Conservation (phyloP, 768 basidiomycete genomes). For the Hirschioporus abietinus region DNA sequence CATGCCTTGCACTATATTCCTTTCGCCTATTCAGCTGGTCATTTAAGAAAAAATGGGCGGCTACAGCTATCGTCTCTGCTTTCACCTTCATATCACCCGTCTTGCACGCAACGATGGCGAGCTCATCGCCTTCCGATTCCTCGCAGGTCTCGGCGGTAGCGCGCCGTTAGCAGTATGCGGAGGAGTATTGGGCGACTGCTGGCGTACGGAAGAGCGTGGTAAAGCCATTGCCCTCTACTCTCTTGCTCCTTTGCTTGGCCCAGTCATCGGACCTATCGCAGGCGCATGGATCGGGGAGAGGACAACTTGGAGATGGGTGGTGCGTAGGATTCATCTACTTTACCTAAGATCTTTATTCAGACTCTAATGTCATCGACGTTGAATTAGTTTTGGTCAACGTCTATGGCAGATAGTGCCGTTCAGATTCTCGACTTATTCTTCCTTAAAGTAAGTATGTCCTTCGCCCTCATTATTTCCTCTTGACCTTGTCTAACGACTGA, state of each 20-base stretch:
- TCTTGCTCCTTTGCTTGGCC: slow-evolving; percentile 56
- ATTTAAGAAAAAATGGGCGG: slow-evolving; percentile 55
- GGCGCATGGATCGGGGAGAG: slow-evolving; percentile 5
- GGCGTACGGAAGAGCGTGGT: slow-evolving; percentile 56
- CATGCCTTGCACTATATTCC: too few relatives aligned
- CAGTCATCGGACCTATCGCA: slow-evolving; percentile 16
- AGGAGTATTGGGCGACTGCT: slow-evolving; percentile 60
- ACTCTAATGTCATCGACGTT: neutral
- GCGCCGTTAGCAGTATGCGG: slow-evolving; percentile 57
- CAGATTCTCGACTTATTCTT: slow-evolving; percentile 14
- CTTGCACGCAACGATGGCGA: slow-evolving; percentile 55
- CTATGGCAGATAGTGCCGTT: slow-evolving; percentile 15
- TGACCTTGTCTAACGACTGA: neutral
- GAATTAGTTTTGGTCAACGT: slow-evolving; percentile 17
- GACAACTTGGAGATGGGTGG: slow-evolving; percentile 17
- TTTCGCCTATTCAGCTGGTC: slow-evolving; percentile 42
- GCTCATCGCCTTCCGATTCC: slow-evolving; percentile 62
- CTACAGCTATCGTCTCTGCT: slow-evolving; percentile 58
- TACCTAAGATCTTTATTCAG: neutral
- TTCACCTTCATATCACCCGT: slow-evolving; percentile 40
- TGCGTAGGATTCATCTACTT: neutral
- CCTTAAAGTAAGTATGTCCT: slow-evolving; percentile 11
- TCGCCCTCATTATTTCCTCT: neutral
- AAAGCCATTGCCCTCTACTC: slow-evolving; percentile 60
- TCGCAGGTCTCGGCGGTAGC: slow-evolving; percentile 68